Base-by-base conservation (phyloP, 2,329 filamentous ascomycete genomes). In the Ascochyta koolunga region DNA sequence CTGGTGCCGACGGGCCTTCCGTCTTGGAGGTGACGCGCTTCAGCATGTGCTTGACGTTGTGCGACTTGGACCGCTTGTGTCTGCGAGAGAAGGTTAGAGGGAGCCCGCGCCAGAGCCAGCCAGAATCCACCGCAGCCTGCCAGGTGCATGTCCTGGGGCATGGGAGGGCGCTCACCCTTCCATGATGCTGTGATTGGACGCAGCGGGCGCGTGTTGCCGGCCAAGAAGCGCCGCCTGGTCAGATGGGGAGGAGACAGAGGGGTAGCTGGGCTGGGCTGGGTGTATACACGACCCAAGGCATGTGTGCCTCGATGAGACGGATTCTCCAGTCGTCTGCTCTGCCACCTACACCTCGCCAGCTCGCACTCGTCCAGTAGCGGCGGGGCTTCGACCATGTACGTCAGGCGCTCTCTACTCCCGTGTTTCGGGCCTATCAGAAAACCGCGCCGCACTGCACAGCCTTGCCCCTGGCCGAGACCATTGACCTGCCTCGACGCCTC, bases 31-130 rank as follows among this genome's bases (percentile, higher is more conserved):
- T 71, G 19, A 72, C 72, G 38, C 67, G 64, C n/a, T 61, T 62
- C 24, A 76, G 66, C 43, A 76, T 68, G 49, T 71, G 67, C 62
- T 73, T 74, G 42, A 75, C 73, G 50, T 61, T 68, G 58, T 58
- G 59, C 44, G 72, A 75, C 65, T 76, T 76, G 68, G 72, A 74
- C 52, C 78, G 75, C 67, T 78, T 79, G 70, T 78, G 77, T 38
- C 72, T 74, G 24, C 35, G 33, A 10, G 27, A n/a, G 22, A 21
- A 44, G 38, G 64, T 40, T 33, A 33, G 39, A 22, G 39, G 42
- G 31, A 50, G 60, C 54, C 46, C 53, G 31, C 24, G 60, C 54
- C 46, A 55, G 31, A 29, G 11, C n/a, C 27, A 13, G 27, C 11
- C 27, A 29, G 27, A 29, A 11, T 29, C 11, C 4, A 5, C 11